Conservation (phyloP, 192 early-diverging fungal genomes). For the Backusella psychrophila region DNA sequence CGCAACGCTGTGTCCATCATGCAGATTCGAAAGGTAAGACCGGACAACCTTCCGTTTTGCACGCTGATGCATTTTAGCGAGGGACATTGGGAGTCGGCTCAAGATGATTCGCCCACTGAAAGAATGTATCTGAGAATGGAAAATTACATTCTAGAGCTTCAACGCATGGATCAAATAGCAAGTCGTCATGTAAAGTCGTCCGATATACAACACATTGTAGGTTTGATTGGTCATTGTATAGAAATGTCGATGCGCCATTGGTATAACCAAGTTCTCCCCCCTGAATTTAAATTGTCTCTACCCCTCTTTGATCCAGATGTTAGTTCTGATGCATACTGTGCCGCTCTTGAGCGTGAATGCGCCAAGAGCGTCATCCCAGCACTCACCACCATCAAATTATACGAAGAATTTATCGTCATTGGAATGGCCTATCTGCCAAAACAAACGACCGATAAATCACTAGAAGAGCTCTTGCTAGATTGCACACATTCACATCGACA, state of each 20-base stretch:
- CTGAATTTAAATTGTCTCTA: neutral
- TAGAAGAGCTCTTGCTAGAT: neutral
- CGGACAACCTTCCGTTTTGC: neutral
- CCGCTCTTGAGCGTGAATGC: conserved; percentile 5
- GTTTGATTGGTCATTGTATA: neutral
- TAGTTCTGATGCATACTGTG: neutral
- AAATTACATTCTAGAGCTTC: conserved; percentile 1
- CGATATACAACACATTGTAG: neutral
- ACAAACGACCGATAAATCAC: neutral
- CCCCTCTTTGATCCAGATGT: neutral
- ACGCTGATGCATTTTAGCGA: neutral
- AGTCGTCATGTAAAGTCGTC: neutral
- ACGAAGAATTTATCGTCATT: conserved; percentile 11
- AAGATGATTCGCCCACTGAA: neutral
- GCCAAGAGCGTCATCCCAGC: neutral
- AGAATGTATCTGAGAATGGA: neutral
- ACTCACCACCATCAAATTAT: conserved; percentile 6
- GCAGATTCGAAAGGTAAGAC: neutral
- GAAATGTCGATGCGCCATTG: conserved; percentile 14
- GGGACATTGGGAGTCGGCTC: neutral
- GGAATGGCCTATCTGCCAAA: conserved; percentile 13
- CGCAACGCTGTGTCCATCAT: neutral
- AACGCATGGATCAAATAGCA: neutral
- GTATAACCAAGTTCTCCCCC: conserved; percentile 1
- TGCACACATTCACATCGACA: neutral